phyloP scores from a whole-genome alignment of 2,329 filamentous ascomycete species.

The Cordyceps pruinosa region DNA sequence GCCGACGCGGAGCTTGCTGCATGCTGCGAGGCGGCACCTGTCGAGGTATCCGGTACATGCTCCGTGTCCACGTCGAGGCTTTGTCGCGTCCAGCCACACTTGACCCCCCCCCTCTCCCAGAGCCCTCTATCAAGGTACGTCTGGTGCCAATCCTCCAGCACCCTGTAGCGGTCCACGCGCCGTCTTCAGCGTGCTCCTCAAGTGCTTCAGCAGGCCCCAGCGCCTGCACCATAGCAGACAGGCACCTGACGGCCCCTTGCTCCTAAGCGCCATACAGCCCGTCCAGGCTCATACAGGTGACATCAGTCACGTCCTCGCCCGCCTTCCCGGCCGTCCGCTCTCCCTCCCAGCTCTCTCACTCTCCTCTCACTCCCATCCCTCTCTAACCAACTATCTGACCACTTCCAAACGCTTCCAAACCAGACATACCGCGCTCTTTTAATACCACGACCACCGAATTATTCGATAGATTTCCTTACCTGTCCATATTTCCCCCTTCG shows the following conservation, averaged over 20 bases:
- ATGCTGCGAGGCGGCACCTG: neutral
- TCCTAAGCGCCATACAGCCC: neutral
- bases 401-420: neutral
- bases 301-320: conserved; percentile 10
- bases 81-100: too few relatives aligned
- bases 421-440: neutral
- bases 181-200: neutral
- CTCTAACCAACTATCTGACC: neutral
- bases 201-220: neutral
- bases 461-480: conserved; percentile 7
- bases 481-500: neutral
- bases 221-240: neutral
- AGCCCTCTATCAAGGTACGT: too few relatives aligned
- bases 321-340: neutral
- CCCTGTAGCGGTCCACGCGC: neutral
- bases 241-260: neutral
- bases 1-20: neutral
- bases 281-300: too few relatives aligned
- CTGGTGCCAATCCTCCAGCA: neutral
- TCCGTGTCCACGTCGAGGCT: too few relatives aligned
- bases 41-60: neutral
- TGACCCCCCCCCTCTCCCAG: neutral
- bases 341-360: neutral
- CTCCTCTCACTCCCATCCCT: neutral
- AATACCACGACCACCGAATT: neutral